A percentile compares a stretch with the other conserved stretches of the same genome.
These are phyloP conservation scores for Yamadazyma taylorii DNA, from an alignment of 1,139 yeast genomes.

Conservation along the genomic window DNA sequence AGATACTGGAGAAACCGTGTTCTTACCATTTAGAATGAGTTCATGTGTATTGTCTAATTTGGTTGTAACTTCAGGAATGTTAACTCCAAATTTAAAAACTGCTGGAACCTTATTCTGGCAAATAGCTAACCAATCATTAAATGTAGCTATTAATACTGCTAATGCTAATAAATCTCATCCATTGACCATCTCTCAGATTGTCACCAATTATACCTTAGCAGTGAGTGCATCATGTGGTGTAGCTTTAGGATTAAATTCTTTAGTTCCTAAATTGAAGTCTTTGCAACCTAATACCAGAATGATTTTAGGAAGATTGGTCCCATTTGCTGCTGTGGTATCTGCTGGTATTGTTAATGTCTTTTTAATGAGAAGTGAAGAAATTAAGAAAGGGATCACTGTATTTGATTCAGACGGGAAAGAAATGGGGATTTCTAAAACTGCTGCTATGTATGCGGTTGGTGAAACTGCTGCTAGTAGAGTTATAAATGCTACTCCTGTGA, in stretches of 20 bases:
- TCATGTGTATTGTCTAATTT: slow-evolving; percentile 89
- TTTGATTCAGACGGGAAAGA: slow-evolving; percentile 64
- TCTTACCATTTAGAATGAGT: slow-evolving; percentile 95
- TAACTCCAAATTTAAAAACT: slow-evolving; percentile 88
- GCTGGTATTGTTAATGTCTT: slow-evolving; percentile 95
- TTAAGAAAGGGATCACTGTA: slow-evolving; percentile 78
- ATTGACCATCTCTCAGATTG: slow-evolving; percentile 70
- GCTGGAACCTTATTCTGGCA: slow-evolving; percentile 96
- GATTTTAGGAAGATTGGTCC: slow-evolving; percentile 82
- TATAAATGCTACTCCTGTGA: slow-evolving; percentile 93
- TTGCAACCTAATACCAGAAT: slow-evolving; percentile 67
- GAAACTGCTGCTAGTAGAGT: slow-evolving; percentile 96
- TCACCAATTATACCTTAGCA: slow-evolving; percentile 79
- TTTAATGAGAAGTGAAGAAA: slow-evolving; percentile 93
- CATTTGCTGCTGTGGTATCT: slow-evolving; percentile 96
- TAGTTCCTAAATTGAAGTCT: slow-evolving; percentile 77
- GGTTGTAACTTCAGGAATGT: slow-evolving; percentile 96
- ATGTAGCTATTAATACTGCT: slow-evolving; percentile 95
- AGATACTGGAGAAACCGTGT: slow-evolving; percentile 90
- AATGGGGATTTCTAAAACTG: slow-evolving; percentile 78
- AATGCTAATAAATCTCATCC: slow-evolving; percentile 96
- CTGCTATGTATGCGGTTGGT: slow-evolving; percentile 91
- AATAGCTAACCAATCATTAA: slow-evolving; percentile 91
- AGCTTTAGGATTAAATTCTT: slow-evolving; percentile 85
- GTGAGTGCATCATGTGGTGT: slow-evolving; percentile 94